These are phyloP conservation scores for Prunus kanzakura DNA, from an alignment of 306 rosid species.

Conservation along the genomic window DNA sequence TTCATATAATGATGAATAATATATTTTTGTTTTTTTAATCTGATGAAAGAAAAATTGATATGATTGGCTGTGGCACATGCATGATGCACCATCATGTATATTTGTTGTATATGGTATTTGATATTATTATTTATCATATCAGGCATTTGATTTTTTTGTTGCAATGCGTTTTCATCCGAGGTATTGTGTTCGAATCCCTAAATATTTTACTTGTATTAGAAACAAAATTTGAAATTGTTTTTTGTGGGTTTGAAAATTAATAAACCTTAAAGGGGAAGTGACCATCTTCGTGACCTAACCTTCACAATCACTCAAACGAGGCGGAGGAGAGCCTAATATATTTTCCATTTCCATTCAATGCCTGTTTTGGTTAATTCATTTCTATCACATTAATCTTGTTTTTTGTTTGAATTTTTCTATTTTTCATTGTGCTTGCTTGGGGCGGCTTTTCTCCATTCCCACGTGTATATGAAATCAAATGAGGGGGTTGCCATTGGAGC, in stretches of 20 bases:
- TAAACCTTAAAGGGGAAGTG: conserved; percentile 23
- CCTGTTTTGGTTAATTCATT: conserved; percentile 26
- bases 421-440: neutral
- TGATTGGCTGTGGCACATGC: neutral
- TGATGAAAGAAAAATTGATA: neutral
- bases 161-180: neutral
- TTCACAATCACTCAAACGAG: conserved; percentile 1
- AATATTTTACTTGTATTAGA: neutral
- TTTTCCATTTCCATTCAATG: conserved; percentile 33
- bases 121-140: neutral
- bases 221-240: conserved; percentile 39
- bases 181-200: too few species aligned
- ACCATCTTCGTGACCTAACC: conserved; percentile 66
- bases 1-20: neutral
- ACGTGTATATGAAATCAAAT: neutral
- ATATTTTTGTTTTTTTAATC: neutral
- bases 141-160: neutral
- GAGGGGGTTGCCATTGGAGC: conserved; percentile 13
- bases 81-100: neutral
- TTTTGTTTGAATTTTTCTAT: neutral
- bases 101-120: neutral
- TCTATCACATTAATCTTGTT: conserved; percentile 10
- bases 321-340: neutral
- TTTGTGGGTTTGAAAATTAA: conserved; percentile 32
- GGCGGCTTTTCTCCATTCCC: neutral